These are phyloP conservation scores for Trametes polyzona DNA, from an alignment of 1,284 basidiomycete genomes.

Conservation along the genomic window DNA sequence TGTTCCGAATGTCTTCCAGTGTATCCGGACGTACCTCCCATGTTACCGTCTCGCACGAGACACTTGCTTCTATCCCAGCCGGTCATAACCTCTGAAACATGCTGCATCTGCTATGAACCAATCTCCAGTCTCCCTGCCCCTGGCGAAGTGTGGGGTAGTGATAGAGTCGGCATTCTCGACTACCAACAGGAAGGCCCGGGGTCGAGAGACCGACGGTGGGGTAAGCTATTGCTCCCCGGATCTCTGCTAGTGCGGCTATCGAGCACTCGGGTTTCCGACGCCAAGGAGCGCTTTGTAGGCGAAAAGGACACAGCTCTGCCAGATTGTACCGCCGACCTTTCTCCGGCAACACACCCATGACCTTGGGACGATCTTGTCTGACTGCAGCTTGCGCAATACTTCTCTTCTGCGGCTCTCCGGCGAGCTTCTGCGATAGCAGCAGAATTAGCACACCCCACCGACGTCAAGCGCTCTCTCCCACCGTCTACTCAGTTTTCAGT, in stretches of 20 bases:
- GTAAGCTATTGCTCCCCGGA: background rate
- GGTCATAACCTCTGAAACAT: background rate
- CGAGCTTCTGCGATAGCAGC: slow-evolving; percentile 6
- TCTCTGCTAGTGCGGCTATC: background rate
- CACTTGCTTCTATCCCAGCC: background rate
- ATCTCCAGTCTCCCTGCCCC: background rate
- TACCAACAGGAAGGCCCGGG: background rate
- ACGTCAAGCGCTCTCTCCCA: background rate
- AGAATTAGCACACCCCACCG: background rate
- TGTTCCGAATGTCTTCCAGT: background rate
- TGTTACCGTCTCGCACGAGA: too few species aligned
- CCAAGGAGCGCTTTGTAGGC: slow-evolving; percentile 6
- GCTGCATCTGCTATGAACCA: too few species aligned
- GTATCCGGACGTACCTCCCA: too few species aligned
- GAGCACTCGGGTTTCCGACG: background rate
- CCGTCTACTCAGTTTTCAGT: background rate
- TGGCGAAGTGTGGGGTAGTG: slow-evolving; percentile 14
- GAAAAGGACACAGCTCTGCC: background rate
- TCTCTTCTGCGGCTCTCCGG: background rate
- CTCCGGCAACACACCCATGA: slow-evolving; percentile 16
- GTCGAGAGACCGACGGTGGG: background rate
- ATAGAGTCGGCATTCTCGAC: slow-evolving; percentile 8
- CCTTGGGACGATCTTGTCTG: slow-evolving; percentile 6
- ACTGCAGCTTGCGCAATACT: background rate
- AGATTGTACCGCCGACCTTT: slow-evolving; percentile 22